Evolutionary conservation across 2,329 filamentous ascomycete species (phyloP).

Genomic region (Daldinia sp.): DNA sequence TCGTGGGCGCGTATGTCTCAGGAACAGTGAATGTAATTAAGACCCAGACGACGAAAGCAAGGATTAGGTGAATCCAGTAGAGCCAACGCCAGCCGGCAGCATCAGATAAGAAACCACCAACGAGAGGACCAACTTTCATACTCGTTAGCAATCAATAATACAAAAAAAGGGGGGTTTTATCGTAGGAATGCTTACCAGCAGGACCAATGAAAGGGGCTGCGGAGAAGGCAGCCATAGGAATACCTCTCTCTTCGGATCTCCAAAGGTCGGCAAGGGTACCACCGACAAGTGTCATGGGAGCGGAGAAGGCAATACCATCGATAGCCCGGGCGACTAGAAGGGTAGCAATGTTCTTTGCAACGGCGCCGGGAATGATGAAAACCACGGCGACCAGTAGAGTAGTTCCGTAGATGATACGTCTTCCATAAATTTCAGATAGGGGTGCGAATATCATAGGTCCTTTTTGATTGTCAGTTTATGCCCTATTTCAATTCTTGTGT

Average conservation of each 20-base stretch:
- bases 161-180: not conserved
- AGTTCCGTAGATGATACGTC: conserved; percentile 76
- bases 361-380: conserved; percentile 84
- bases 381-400: conserved; percentile 78
- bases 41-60: conserved; percentile 76
- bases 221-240: conserved; percentile 88
- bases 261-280: conserved; percentile 88
- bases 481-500: not conserved
- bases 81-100: conserved; percentile 82
- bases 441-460: conserved; percentile 85
- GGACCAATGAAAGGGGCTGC: conserved; percentile 87
- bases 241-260: conserved; percentile 84
- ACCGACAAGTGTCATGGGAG: conserved; percentile 87
- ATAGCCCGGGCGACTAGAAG: conserved; percentile 81
- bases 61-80: conserved; percentile 87
- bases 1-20: conserved; percentile 86
- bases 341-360: conserved; percentile 80
- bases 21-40: conserved; percentile 89
- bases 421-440: conserved; percentile 79
- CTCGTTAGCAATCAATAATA: conserved; percentile 25
- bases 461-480: conserved; percentile 43
- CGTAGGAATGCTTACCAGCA: conserved; percentile 62
- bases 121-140: conserved; percentile 72
- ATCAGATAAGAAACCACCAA: conserved; percentile 81
- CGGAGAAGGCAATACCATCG: conserved; percentile 86